phyloP scores from a whole-genome alignment of 306 rosid species.

The Casuarina equisetifolia region DNA sequence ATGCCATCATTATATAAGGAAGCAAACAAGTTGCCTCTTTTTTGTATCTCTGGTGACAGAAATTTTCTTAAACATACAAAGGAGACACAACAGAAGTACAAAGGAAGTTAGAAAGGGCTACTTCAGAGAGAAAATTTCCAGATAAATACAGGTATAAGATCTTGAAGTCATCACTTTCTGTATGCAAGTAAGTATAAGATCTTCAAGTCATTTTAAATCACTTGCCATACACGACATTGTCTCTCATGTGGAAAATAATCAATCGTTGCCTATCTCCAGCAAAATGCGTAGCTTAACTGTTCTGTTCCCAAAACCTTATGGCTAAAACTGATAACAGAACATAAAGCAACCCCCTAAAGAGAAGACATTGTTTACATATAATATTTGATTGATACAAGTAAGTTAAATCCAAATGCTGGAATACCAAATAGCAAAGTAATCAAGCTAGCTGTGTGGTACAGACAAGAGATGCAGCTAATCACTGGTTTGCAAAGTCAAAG shows the following conservation, averaged over 20 bases:
- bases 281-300: not conserved
- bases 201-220: conserved; percentile 1
- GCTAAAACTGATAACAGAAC: not conserved
- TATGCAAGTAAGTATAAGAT: not conserved
- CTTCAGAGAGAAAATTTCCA: not conserved
- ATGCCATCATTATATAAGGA: conserved; percentile 8
- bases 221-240: not conserved
- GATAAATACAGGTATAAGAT: not conserved
- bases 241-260: not conserved
- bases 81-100: not conserved
- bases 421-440: not conserved
- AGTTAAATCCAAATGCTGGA: not conserved
- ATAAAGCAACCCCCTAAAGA: not conserved
- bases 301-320: not conserved
- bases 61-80: not conserved
- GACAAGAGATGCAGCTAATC: not conserved
- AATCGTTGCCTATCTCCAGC: not conserved
- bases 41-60: not conserved
- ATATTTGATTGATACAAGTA: not conserved
- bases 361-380: not conserved
- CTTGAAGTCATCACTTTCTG: not conserved
- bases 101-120: not conserved
- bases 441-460: not conserved
- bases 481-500: not conserved
- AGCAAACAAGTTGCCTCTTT: not conserved